Evolutionary conservation across 768 basidiomycete species (phyloP).

Genomic region (Lentinula detonsa): DNA sequence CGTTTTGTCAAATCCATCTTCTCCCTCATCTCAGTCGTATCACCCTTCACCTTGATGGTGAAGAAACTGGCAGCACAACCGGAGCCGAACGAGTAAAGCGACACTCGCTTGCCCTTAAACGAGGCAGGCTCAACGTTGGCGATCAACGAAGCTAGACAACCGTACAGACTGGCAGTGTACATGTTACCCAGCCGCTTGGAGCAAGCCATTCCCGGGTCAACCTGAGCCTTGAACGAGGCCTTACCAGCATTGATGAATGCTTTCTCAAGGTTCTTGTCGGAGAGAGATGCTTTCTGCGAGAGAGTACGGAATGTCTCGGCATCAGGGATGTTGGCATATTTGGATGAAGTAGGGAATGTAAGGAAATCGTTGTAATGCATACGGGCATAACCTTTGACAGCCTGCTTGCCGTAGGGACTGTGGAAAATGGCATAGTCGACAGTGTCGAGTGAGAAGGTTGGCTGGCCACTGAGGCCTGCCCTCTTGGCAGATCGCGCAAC

Average conservation of each 20-base stretch:
- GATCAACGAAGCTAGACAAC: slow-evolving; percentile 85
- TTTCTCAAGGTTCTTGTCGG: slow-evolving; percentile 96
- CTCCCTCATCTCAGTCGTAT: slow-evolving; percentile 72
- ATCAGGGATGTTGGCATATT: slow-evolving; percentile 64
- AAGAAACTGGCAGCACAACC: slow-evolving; percentile 97
- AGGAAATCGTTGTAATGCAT: slow-evolving; percentile 92
- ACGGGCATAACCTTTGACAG: slow-evolving; percentile 94
- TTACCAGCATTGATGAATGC: slow-evolving; percentile 82
- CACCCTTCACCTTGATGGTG: slow-evolving; percentile 80
- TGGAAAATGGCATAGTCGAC: slow-evolving; percentile 96
- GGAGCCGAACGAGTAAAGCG: slow-evolving; percentile 94
- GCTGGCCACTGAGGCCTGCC: slow-evolving; percentile 32
- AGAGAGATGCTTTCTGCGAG: slow-evolving; percentile 67
- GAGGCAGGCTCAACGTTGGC: slow-evolving; percentile 64
- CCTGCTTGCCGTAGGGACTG: slow-evolving; percentile 97
- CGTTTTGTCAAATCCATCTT: slow-evolving; percentile 80
- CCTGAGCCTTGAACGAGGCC: slow-evolving; percentile 64
- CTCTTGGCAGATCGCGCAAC: slow-evolving; percentile 58
- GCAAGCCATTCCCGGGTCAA: slow-evolving; percentile 79
- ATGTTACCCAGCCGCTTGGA: slow-evolving; percentile 94
- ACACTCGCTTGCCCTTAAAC: slow-evolving; percentile 78
- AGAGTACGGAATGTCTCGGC: slow-evolving; percentile 65
- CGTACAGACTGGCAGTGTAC: slow-evolving; percentile 96
- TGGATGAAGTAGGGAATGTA: slow-evolving; percentile 59
- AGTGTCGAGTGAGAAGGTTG: slow-evolving; percentile 65